These are phyloP conservation scores for Mallotus japonicus DNA, from an alignment of 441 rosid genomes.

Conservation along the genomic window DNA sequence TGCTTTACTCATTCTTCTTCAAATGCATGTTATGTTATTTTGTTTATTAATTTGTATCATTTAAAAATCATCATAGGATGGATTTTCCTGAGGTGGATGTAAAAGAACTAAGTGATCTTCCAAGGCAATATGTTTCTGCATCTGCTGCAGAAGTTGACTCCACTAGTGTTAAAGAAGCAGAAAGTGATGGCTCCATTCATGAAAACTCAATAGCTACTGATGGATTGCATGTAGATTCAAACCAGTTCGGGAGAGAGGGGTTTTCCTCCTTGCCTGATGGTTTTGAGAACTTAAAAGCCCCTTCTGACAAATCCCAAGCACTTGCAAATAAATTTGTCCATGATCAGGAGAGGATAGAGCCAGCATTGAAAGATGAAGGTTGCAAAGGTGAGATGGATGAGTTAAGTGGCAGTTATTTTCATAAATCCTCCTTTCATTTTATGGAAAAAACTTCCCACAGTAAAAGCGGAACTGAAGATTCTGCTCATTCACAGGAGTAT, in stretches of 20 bases:
- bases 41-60: too few species aligned
- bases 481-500: conserved; percentile 27
- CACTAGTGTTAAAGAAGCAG: not conserved
- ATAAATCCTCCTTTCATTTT: not conserved
- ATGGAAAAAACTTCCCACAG: conserved; percentile 7
- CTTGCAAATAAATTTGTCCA: not conserved
- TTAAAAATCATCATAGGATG: not conserved
- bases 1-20: too few species aligned
- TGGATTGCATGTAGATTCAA: conserved; percentile 1
- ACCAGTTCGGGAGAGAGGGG: not conserved
- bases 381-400: conserved; percentile 19
- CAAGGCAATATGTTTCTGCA: not conserved
- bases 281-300: not conserved
- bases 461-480: conserved; percentile 28
- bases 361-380: conserved; percentile 3
- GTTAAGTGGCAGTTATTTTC: conserved; percentile 12
- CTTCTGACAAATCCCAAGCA: not conserved
- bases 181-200: not conserved
- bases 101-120: conserved; percentile 1
- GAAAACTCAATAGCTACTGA: not conserved
- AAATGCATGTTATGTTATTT: too few species aligned
- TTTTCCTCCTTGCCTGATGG: not conserved
- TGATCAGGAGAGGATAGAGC: not conserved
- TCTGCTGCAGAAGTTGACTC: conserved; percentile 1
- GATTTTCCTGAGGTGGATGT: not conserved